Evolutionary conservation across 306 rosid genomes (phyloP).

Genomic region (Trifolium fragiferum): DNA sequence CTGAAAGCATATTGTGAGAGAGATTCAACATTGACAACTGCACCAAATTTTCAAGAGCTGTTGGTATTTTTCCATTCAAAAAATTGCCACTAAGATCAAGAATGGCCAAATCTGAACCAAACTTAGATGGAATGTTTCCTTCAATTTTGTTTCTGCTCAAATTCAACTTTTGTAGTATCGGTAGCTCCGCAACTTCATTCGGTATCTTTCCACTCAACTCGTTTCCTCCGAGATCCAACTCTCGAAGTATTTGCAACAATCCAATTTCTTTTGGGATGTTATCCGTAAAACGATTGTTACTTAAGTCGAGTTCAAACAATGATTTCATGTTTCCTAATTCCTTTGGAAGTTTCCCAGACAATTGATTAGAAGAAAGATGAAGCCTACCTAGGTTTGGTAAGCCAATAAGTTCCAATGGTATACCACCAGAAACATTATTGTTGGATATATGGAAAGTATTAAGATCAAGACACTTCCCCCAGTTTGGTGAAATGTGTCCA

Average conservation of each 20-base stretch:
- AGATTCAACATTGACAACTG: constrained; percentile 43
- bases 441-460: not conserved
- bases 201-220: constrained; percentile 37
- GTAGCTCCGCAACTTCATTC: constrained; percentile 10
- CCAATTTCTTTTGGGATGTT: constrained; percentile 34
- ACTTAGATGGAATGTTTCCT: constrained; percentile 6
- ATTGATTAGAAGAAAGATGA: constrained; percentile 40
- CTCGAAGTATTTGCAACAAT: not conserved
- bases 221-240: constrained; percentile 28
- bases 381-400: not conserved
- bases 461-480: constrained; percentile 32
- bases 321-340: constrained; percentile 33
- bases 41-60: constrained; percentile 38
- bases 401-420: not conserved
- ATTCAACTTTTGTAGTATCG: not conserved
- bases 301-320: not conserved
- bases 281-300: constrained; percentile 33
- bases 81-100: constrained; percentile 56
- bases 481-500: constrained; percentile 37
- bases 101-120: too few species aligned
- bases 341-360: constrained; percentile 44
- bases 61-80: constrained; percentile 45
- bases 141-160: constrained; percentile 36
- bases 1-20: constrained; percentile 50
- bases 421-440: constrained; percentile 29